These are phyloP conservation scores for Candida vaughaniae DNA, from an alignment of 805 yeast genomes.

Conservation along the genomic window DNA sequence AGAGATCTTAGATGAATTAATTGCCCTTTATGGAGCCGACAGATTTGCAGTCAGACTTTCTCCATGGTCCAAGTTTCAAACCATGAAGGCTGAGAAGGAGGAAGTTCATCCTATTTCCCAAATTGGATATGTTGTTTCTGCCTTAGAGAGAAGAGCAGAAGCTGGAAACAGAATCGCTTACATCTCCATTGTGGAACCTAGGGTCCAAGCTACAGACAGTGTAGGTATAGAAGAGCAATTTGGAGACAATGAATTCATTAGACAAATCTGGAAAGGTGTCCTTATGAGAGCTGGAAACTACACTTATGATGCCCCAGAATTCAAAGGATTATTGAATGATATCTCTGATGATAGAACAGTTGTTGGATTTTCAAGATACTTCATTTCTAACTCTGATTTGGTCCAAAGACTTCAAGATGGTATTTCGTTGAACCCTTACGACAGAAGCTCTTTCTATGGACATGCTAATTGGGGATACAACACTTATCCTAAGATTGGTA, in stretches of 20 bases:
- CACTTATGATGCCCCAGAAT: conserved; percentile 22
- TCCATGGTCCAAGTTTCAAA: conserved; percentile 19
- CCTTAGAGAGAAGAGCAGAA: conserved; percentile 13
- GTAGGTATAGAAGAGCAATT: conserved; percentile 12
- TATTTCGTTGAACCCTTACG: conserved; percentile 31
- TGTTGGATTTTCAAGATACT: conserved; percentile 39
- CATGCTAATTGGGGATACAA: conserved; percentile 28
- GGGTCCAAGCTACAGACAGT: conserved; percentile 22
- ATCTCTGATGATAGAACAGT: conserved; percentile 35
- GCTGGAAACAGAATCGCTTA: conserved; percentile 9
- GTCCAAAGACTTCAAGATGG: conserved; percentile 37
- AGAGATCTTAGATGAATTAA: conserved; percentile 20
- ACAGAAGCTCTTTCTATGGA: conserved; percentile 40
- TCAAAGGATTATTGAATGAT: conserved; percentile 14
- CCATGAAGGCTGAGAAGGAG: conserved; percentile 6
- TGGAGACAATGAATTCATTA: conserved; percentile 23
- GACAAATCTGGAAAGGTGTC: conserved; percentile 28
- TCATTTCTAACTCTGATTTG: conserved; percentile 46
- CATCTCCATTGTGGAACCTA: conserved; percentile 26
- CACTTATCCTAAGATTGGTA: conserved; percentile 12
- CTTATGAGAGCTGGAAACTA: conserved; percentile 19
- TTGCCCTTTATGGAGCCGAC: conserved; percentile 16
- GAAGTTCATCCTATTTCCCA: conserved; percentile 14
- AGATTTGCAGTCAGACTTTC: conserved; percentile 18
- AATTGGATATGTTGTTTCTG: conserved; percentile 11